These are phyloP conservation scores for Fusarium sp. DNA, from an alignment of 2,329 filamentous ascomycete genomes.

Conservation along the genomic window DNA sequence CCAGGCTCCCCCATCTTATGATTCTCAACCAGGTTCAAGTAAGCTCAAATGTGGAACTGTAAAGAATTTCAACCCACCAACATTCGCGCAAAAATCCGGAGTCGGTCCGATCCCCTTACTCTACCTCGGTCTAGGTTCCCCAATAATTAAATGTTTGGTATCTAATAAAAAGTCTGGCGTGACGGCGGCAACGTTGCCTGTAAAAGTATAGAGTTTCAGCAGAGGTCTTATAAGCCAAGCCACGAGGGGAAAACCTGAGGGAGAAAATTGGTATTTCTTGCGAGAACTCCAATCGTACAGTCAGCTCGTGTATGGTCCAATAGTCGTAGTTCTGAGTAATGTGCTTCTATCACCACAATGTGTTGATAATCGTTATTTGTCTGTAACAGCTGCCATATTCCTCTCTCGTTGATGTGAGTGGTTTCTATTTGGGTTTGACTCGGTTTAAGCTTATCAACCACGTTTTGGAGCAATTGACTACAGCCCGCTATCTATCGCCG, in stretches of 20 bases:
- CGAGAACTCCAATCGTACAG: neutral
- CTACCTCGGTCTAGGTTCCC: constrained; percentile 11
- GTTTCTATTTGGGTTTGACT: neutral
- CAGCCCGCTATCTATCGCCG: neutral
- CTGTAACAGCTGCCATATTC: neutral
- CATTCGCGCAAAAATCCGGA: constrained; percentile 22
- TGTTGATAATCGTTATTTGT: neutral
- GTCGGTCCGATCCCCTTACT: constrained; percentile 28
- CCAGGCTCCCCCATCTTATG: neutral
- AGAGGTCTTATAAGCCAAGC: neutral
- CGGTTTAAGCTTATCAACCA: constrained; percentile 19
- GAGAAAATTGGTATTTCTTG: too few species aligned
- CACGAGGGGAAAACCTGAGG: neutral
- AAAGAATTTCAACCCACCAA: constrained; percentile 28
- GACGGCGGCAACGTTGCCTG: neutral
- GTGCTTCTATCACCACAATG: neutral
- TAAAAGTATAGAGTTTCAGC: neutral
- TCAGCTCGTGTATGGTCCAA: neutral
- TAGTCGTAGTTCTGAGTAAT: neutral
- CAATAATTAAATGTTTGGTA: neutral
- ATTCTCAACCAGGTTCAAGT: constrained; percentile 10
- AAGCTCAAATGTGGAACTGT: constrained; percentile 29
- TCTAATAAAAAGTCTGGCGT: neutral
- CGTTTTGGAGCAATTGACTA: neutral
- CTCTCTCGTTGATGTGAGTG: neutral